These are phyloP conservation scores for Aspergillus cavernicola DNA, from an alignment of 495 filamentous ascomycete genomes.

Conservation along the genomic window DNA sequence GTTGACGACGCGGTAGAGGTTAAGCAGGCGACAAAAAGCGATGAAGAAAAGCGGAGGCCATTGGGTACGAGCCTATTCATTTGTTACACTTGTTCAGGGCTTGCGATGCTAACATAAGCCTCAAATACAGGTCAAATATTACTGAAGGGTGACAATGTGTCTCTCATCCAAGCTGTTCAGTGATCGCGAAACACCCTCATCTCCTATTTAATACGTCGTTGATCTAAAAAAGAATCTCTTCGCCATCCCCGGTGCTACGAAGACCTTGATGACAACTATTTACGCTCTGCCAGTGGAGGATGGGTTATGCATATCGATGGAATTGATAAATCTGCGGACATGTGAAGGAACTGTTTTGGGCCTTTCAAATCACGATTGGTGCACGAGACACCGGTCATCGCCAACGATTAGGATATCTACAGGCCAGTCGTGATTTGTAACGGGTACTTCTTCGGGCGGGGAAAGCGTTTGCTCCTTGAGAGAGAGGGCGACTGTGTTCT, in stretches of 20 bases:
- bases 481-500: constrained; percentile 69
- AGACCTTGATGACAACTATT: constrained; percentile 19
- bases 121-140: constrained; percentile 77
- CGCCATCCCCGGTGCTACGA: constrained; percentile 12
- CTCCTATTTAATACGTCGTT: not conserved
- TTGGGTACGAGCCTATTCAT: constrained; percentile 70
- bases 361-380: constrained; percentile 25
- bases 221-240: constrained; percentile 6
- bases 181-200: constrained; percentile 19
- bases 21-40: constrained; percentile 74
- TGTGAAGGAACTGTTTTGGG: constrained; percentile 17
- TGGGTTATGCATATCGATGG: constrained; percentile 13
- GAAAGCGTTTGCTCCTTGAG: constrained; percentile 82
- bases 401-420: constrained; percentile 66
- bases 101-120: constrained; percentile 21
- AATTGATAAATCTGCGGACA: constrained; percentile 19
- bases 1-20: constrained; percentile 95
- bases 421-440: constrained; percentile 60
- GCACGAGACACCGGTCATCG: constrained; percentile 42
- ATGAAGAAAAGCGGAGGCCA: constrained; percentile 71
- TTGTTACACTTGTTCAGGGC: not conserved
- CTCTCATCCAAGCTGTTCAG: constrained; percentile 79
- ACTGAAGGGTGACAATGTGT: constrained; percentile 96
- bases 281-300: constrained; percentile 18
- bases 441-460: constrained; percentile 58